Evolutionary conservation across 1,139 yeast genomes (phyloP), one percentile per base, ranked within the genome.

Genomic region (Sugiyamaella sp.): DNA sequence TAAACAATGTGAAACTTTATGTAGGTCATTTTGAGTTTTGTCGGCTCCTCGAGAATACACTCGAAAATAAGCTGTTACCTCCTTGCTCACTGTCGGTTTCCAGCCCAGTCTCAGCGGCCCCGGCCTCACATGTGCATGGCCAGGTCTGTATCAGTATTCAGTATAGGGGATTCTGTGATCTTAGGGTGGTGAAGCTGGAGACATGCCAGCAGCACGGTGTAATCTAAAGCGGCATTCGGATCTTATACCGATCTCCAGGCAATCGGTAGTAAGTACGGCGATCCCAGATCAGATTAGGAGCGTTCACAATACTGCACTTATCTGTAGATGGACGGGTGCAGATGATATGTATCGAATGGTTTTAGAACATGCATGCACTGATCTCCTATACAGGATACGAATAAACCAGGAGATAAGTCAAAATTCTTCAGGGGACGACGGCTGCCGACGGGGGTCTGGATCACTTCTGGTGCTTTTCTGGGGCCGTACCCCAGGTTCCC

Each of bases 191-290:
- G n/a, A n/a, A n/a, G n/a, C n/a, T n/a, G n/a, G n/a, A n/a, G n/a
- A n/a, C n/a, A n/a, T n/a, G n/a, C n/a, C n/a, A n/a, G n/a, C n/a
- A 29, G 35, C 35, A 29, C 14, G 14, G 35, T 29, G 8, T 29
- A 29, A 29, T 29, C 35, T 29, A 29, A 29, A 29, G 35, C 35
- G 35, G 35, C 35, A 29, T 29, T 29, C 35, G 35, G 35, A 29
- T 29, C 35, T 29, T 14, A 29, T 29, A 29, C n/a, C n/a, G n/a
- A n/a, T 29, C 35, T 24, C 29, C n/a, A 29, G 4, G 35, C n/a
- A 29, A 29, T 8, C 10, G 9, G 29, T n/a, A n/a, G 29, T 10
- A 24, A 24, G 5, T 5, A 10, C 14, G 35, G 14, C 4, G 35
- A 29, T 29, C 35, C 14, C 35, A 8, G 35, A 10, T 29, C 35